phyloP scores from a whole-genome alignment of 768 basidiomycete species.

The Leccinum subgranulosum region DNA sequence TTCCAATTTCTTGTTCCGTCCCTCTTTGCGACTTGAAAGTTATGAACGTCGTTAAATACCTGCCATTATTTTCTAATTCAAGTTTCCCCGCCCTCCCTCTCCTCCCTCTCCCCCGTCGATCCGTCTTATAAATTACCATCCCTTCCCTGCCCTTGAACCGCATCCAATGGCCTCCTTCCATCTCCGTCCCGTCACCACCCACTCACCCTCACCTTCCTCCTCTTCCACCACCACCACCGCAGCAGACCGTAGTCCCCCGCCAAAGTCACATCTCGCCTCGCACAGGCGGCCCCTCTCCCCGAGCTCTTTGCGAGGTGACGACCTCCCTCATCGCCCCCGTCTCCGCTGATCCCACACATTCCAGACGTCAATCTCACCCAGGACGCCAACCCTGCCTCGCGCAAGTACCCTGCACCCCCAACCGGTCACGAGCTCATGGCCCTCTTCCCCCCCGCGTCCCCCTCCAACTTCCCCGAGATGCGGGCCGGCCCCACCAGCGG shows the following conservation, averaged over 20 bases:
- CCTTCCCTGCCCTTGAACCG: constrained; percentile 15
- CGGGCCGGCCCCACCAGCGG: constrained; percentile 65
- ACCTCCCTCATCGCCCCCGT: not conserved
- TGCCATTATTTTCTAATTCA: constrained; percentile 1
- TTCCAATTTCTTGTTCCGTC: constrained; percentile 15
- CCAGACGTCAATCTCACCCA: constrained; percentile 61
- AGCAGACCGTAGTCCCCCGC: constrained; percentile 39
- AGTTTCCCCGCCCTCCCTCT: constrained; percentile 15
- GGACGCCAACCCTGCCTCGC: constrained; percentile 43
- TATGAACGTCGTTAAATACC: constrained; percentile 3
- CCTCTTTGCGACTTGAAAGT: constrained; percentile 7
- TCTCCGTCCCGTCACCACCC: constrained; percentile 54
- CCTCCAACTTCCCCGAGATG: constrained; percentile 52
- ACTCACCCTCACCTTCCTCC: constrained; percentile 52
- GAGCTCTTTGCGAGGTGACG: constrained; percentile 55
- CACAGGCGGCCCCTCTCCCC: constrained; percentile 60
- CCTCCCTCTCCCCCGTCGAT: constrained; percentile 18
- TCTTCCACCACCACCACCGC: constrained; percentile 47
- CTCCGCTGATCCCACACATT: constrained; percentile 27
- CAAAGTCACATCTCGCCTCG: constrained; percentile 27
- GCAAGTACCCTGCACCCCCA: constrained; percentile 72
- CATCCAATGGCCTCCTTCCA: constrained; percentile 47
- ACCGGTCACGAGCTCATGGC: constrained; percentile 85
- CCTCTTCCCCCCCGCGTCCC: constrained; percentile 72
- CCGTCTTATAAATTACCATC: constrained; percentile 23